A percentile compares a stretch with the other conserved stretches of the same genome.
Conservation (phyloP, 305 asterid species). For the Lippia alba region DNA sequence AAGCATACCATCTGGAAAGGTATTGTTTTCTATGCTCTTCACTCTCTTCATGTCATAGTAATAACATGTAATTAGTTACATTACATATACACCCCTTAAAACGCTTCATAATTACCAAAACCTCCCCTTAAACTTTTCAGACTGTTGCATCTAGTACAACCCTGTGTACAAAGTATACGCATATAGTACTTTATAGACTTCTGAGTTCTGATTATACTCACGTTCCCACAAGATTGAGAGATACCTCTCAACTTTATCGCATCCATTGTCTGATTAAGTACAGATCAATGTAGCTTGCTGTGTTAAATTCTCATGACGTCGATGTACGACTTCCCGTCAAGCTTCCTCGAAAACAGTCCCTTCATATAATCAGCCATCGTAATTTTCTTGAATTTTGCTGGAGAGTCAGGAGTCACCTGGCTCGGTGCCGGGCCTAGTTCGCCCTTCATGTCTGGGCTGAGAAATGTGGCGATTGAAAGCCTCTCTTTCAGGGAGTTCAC, state of each 20-base stretch:
- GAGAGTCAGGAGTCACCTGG: slow-evolving; percentile 41
- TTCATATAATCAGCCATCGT: slow-evolving; percentile 37
- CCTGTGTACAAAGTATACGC: too few relatives aligned
- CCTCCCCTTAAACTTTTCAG: too few relatives aligned
- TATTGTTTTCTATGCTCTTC: slow-evolving; percentile 10
- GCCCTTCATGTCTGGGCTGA: slow-evolving; percentile 30
- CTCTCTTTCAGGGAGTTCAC: slow-evolving; percentile 51
- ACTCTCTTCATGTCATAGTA: slow-evolving; percentile 23
- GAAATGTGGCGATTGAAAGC: slow-evolving; percentile 54
- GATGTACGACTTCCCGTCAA: slow-evolving; percentile 46
- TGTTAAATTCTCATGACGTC: slow-evolving; percentile 44
- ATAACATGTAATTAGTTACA: too few relatives aligned
- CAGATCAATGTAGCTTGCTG: not conserved
- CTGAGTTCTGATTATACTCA: not conserved
- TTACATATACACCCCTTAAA: too few relatives aligned
- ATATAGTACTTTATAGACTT: too few relatives aligned
- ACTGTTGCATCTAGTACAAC: too few relatives aligned
- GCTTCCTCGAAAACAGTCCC: slow-evolving; percentile 41
- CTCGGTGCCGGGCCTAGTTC: slow-evolving; percentile 48
- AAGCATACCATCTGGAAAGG: slow-evolving; percentile 73
- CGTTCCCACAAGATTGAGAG: not conserved
- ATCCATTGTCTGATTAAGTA: not conserved
- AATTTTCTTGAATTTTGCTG: slow-evolving; percentile 47
- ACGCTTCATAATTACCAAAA: too few relatives aligned
- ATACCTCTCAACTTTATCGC: not conserved